Evolutionary conservation across 2,329 filamentous ascomycete genomes (phyloP), one percentile per base, ranked within the genome.

Genomic region (Aspergillus aculeatinus): DNA sequence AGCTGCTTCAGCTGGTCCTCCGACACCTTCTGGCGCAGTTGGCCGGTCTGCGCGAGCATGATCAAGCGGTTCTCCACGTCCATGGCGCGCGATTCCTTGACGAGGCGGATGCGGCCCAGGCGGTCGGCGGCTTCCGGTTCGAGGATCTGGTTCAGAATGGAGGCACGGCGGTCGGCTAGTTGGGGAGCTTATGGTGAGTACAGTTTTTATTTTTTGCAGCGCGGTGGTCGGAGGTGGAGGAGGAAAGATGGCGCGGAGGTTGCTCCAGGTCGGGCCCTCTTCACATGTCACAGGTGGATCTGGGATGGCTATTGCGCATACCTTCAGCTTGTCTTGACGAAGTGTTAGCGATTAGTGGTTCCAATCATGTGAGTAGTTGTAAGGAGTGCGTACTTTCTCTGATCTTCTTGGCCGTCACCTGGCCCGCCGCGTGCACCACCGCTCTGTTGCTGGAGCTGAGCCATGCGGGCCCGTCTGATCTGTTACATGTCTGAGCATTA

Each of bases 1-100:
- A 99, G 83, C 67, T 96, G 92, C 82, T 98, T 97, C 71, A 99
- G 83, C 81, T 98, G 93, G 52, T 89, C 87, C 78, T 99, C 95
- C 1, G 90, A 94, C 51, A 99, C 92, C 76, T 96, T 96, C 63
- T 86, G 81, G 57, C 91, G 83, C 69, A 99, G 82, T 81, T 98
- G 95, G 25, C 94, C 93, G 25, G 88, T 86, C 71, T 92, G 87
- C 60, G 95, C 94, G 60, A 99, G 85, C 87, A 89, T 92, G 76
- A 99, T 93, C 59, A 99, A 85, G 54, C 94, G 81, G 82, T 96
- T 93, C 81, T 99, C 95, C 59, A 99, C 87, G 71, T 97, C 92
- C 63, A 84, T 85, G 39, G 95, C 95, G 70, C 95, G 91, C 68
- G 89, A 88, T 75, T 93, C 92, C 80, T 98, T 98, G 73, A 99